These are phyloP conservation scores for Phytophthora colocasiae DNA, from an alignment of 352 stramenopile species.

Conservation along the genomic window DNA sequence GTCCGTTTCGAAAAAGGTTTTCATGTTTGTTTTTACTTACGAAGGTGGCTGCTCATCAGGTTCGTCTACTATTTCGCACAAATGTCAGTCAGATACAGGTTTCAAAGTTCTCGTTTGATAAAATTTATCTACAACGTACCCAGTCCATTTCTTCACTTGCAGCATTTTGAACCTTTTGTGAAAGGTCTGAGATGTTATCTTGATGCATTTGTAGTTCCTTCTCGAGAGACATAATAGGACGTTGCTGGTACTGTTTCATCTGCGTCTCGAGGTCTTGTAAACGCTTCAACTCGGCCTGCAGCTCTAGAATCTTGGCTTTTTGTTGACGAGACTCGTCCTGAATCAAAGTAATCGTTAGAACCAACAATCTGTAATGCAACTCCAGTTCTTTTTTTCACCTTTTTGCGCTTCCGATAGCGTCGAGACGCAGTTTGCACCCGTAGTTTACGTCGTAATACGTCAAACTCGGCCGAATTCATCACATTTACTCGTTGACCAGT, in stretches of 20 bases:
- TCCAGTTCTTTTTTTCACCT: slow-evolving; percentile 6
- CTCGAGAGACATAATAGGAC: slow-evolving; percentile 30
- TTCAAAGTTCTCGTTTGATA: too few relatives aligned
- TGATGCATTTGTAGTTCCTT: slow-evolving; percentile 25
- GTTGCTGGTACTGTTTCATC: slow-evolving; percentile 24
- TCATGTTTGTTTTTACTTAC: slow-evolving; percentile 4
- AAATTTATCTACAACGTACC: slow-evolving; percentile 4
- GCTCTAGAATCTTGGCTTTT: slow-evolving; percentile 21
- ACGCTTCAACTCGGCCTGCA: slow-evolving; percentile 27
- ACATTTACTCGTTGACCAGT: slow-evolving; percentile 27
- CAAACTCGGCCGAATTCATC: slow-evolving; percentile 31
- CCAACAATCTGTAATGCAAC: not conserved
- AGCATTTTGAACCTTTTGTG: slow-evolving; percentile 21
- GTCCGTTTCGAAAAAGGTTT: too few relatives aligned
- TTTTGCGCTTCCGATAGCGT: slow-evolving; percentile 48
- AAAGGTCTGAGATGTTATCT: slow-evolving; percentile 22
- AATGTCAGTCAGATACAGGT: too few relatives aligned
- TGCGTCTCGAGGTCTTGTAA: slow-evolving; percentile 28
- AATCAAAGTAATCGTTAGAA: not conserved
- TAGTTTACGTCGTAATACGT: slow-evolving; percentile 40
- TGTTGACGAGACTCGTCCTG: slow-evolving; percentile 33
- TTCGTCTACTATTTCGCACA: slow-evolving; percentile 7
- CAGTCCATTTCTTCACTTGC: slow-evolving; percentile 31
- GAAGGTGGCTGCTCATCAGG: slow-evolving; percentile 15
- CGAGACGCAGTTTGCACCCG: slow-evolving; percentile 43